A percentile compares a stretch with the other conserved stretches of the same genome.
Evolutionary conservation across 164 flowering plant species (phyloP).

Genomic region (Malania oleifera): DNA sequence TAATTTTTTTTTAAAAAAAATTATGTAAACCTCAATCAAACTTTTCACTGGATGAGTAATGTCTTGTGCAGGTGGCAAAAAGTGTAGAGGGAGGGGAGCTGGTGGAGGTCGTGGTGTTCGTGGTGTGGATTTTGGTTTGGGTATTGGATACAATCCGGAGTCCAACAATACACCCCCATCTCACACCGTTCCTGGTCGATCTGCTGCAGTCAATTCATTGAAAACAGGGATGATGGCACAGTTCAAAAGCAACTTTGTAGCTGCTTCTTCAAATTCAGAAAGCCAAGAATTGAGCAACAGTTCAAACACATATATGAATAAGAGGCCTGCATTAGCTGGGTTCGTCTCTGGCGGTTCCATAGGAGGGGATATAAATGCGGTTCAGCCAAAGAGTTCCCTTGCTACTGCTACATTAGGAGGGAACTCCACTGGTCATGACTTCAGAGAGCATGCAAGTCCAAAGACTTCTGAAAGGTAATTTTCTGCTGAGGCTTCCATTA

Average conservation of each 20-base stretch:
- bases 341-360: conserved; percentile 96
- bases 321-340: conserved; percentile 59
- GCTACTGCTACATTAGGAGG: conserved; percentile 36
- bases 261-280: conserved; percentile 71
- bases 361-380: conserved; percentile 53
- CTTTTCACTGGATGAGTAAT: background rate
- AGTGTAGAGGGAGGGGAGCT: conserved; percentile 62
- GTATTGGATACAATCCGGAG: conserved; percentile 82
- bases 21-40: background rate
- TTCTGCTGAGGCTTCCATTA: conserved; percentile 6
- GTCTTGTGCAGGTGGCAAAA: conserved; percentile 66
- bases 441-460: conserved; percentile 34
- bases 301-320: conserved; percentile 32
- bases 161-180: conserved; percentile 33
- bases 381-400: conserved; percentile 30
- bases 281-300: conserved; percentile 33
- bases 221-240: conserved; percentile 84
- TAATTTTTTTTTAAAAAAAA: background rate
- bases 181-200: conserved; percentile 39
- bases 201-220: conserved; percentile 68
- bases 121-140: conserved; percentile 95
- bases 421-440: conserved; percentile 19
- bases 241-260: conserved; percentile 81
- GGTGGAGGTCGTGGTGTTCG: conserved; percentile 77
- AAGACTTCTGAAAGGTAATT: conserved; percentile 50